Base-by-base conservation (phyloP, 805 yeast genomes). In the Metschnikowia bowlesiae region DNA sequence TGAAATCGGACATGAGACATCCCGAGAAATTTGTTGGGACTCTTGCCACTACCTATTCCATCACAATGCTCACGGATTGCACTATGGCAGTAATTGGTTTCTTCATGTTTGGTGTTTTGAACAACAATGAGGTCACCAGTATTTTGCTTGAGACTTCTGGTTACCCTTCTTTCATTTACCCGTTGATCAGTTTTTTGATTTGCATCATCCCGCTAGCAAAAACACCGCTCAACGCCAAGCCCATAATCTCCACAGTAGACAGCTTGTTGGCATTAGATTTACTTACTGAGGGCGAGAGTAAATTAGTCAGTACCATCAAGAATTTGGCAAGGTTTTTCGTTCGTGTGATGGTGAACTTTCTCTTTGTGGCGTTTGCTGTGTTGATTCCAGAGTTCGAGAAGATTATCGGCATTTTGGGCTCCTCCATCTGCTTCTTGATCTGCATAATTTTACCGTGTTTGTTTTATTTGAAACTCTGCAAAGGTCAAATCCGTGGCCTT, bases 171-270 rank as follows among this genome's bases (percentile, higher is more conserved):
- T 76, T 77, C 75, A 66, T 75, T 6, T 69, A 74, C 41, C 75
- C 75, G 1, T 48, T 78, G 28, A 73, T 90, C 41, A 83, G 90
- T 43, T 75, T 78, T 0, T 69, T 87, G 38, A 85, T 89, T 78
- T 87, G 95, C n/a, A 57, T 89, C 6, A 80, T 90, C 26, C 96
- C 97, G 1, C 65, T 89, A 31, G 88, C 96, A 1, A 90, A 90
- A 61, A 78, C 89, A 1, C 96, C 97, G 0, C 74, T 89, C 38
- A 85, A 84, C 56, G 87, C 91, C 10, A 81, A 89, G 60, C 97
- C 97, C 0, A 82, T 90, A 30, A 80, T 87, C 32, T 76, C 91
- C 1, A 82, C 89, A 0, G 61, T 86, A 36, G 95, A 87, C 58
- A 66, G 74, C 9, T 49, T 82, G n/a, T 65, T 80, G 32, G 68